phyloP scores from a whole-genome alignment of 2,329 filamentous ascomycete species.

The Bipolaris victoriae region DNA sequence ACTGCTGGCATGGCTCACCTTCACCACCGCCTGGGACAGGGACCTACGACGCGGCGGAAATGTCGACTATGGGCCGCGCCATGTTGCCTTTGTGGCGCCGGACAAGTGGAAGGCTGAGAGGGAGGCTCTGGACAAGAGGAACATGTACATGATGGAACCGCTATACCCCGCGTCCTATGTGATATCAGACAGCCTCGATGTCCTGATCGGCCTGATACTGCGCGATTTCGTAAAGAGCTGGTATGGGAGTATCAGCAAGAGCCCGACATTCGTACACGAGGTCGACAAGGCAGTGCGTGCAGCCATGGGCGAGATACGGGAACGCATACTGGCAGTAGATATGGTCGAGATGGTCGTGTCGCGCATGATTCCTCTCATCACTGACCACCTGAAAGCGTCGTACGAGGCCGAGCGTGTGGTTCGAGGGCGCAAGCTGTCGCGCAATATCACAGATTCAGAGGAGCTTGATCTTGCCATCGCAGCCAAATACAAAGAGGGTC shows the following conservation, averaged over 20 bases:
- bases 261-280: constrained; percentile 80
- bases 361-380: constrained; percentile 84
- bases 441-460: constrained; percentile 92
- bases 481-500: constrained; percentile 88
- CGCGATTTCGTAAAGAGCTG: constrained; percentile 87
- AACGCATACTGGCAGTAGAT: constrained; percentile 76
- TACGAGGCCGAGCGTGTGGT: constrained; percentile 88
- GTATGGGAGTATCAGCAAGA: constrained; percentile 86
- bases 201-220: constrained; percentile 75
- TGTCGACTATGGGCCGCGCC: constrained; percentile 49
- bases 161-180: constrained; percentile 78
- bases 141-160: constrained; percentile 68
- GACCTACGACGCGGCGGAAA: constrained; percentile 50
- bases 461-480: constrained; percentile 95
- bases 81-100: constrained; percentile 65
- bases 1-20: constrained; percentile 63
- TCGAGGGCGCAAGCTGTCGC: constrained; percentile 83
- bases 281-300: constrained; percentile 80
- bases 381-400: constrained; percentile 86
- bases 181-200: constrained; percentile 80
- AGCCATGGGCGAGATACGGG: constrained; percentile 72
- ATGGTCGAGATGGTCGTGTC: constrained; percentile 83
- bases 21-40: constrained; percentile 62
- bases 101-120: constrained; percentile 74
- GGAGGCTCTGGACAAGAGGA: constrained; percentile 67